Conservation (phyloP, 768 basidiomycete species). For the Cystofilobasidium capitatum region DNA sequence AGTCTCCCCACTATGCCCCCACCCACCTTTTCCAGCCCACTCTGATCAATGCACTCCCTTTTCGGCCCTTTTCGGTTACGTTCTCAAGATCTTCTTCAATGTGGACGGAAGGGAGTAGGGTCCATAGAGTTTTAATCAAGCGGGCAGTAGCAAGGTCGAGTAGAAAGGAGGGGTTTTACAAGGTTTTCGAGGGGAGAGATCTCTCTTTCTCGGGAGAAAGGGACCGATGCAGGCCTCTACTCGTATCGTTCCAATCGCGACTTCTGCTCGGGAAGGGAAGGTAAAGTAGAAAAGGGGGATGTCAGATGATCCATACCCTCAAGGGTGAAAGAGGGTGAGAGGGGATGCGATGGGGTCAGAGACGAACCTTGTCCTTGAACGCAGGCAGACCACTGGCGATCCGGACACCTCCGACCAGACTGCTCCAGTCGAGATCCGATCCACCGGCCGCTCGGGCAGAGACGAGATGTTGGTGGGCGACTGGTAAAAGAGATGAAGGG, state of each 20-base stretch:
- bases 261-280: neutral
- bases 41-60: too few species aligned
- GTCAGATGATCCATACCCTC: neutral
- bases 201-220: neutral
- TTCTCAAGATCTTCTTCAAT: too few species aligned
- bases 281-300: neutral
- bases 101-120: too few species aligned
- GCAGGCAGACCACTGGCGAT: conserved; percentile 56
- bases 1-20: too few species aligned
- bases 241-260: conserved; percentile 9
- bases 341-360: neutral
- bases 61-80: too few species aligned
- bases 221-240: neutral
- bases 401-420: conserved; percentile 64
- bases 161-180: too few species aligned
- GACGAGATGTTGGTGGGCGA: conserved; percentile 65
- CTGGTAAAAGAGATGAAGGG: neutral
- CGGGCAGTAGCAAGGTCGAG: too few species aligned
- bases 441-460: conserved; percentile 65
- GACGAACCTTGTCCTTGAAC: conserved; percentile 30
- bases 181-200: too few species aligned
- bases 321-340: neutral
- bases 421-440: conserved; percentile 67
- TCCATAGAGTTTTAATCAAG: too few species aligned
- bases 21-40: too few species aligned